A percentile compares a stretch with the other conserved stretches of the same genome.
phyloP scores from a whole-genome alignment of 1,284 basidiomycete genomes.

The Anthracocystis walkeri region DNA sequence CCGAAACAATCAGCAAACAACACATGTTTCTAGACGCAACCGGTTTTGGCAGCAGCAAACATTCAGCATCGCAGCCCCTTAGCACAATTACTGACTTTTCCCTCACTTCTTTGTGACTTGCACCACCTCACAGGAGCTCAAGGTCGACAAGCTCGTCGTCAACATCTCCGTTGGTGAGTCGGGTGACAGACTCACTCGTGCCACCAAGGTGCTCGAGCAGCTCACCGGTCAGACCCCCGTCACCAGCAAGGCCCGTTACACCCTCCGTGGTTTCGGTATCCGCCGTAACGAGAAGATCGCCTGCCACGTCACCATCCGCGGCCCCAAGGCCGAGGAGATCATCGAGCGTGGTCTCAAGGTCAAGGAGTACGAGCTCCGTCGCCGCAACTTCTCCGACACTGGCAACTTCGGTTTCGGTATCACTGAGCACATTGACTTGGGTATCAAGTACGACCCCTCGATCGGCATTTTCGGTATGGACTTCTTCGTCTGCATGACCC shows the following conservation, averaged over 20 bases:
- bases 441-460: slow-evolving; percentile 76
- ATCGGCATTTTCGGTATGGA: slow-evolving; percentile 70
- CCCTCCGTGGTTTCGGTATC: slow-evolving; percentile 98
- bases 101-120: not conserved
- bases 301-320: slow-evolving; percentile 98
- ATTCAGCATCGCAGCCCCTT: not conserved
- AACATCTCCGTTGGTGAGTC: slow-evolving; percentile 99
- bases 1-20: not conserved
- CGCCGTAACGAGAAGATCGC: slow-evolving; percentile 99
- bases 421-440: slow-evolving; percentile 89
- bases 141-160: slow-evolving; percentile 99
- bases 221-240: slow-evolving; percentile 99
- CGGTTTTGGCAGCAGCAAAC: not conserved
- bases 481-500: slow-evolving; percentile 78
- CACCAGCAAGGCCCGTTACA: slow-evolving; percentile 99
- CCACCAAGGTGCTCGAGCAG: slow-evolving; percentile 99
- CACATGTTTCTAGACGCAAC: slow-evolving; percentile 7
- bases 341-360: slow-evolving; percentile 99
- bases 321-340: slow-evolving; percentile 98
- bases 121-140: slow-evolving; percentile 77
- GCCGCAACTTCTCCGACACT: slow-evolving; percentile 84
- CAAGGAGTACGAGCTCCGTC: slow-evolving; percentile 96
- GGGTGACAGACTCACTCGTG: slow-evolving; percentile 98
- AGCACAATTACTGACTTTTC: slow-evolving; percentile 10
- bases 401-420: slow-evolving; percentile 69